Base-by-base conservation (phyloP, 2,329 filamentous ascomycete species). In the Sodiomyces alkalinus region DNA sequence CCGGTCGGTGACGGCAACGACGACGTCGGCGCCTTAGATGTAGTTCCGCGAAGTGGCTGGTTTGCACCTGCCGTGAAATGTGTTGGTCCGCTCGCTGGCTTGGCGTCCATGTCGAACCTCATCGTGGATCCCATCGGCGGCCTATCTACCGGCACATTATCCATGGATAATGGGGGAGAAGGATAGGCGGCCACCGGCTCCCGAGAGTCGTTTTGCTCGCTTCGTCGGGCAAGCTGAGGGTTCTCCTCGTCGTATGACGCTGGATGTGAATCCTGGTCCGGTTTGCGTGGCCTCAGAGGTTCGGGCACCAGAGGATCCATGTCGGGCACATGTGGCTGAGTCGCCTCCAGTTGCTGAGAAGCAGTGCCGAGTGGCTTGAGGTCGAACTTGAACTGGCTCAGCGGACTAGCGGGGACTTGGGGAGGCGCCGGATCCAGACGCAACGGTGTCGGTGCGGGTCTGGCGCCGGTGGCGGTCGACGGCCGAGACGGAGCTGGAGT, bases 1-100 rank as follows among this genome's bases (percentile, higher is more conserved):
- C 48, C 41, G 5, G 54, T 49, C 2, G 60, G 60, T 3, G 58
- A 63, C 1, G 60, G 58, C 1, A 62, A 45, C 6, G 52, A 44
- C 7, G 41, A 38, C 2, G 52, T 48, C 0, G 47, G 37, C 25
- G 18, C 33, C 27, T n/a, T n/a, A n/a, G n/a, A n/a, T n/a, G n/a
- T n/a, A n/a, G n/a, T n/a, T n/a, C n/a, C n/a, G n/a, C n/a, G n/a
- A n/a, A n/a, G n/a, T n/a, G n/a, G n/a, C n/a, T n/a, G n/a, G n/a
- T n/a, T 7, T 31, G 29, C 8, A 7, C 12, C 9, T 14, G 23
- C 23, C 17, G 23, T n/a, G 23, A 9, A 17, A 2, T 2, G 3
- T 17, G 14, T 11, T 16, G 23, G 3, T 25, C 14, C 14, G 23
- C 10, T 17, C 10, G 14, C 16, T 17, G 23, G 12, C 10, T 16